Base-by-base conservation (phyloP, 2,329 filamentous ascomycete species). In the Cercospora sp. region DNA sequence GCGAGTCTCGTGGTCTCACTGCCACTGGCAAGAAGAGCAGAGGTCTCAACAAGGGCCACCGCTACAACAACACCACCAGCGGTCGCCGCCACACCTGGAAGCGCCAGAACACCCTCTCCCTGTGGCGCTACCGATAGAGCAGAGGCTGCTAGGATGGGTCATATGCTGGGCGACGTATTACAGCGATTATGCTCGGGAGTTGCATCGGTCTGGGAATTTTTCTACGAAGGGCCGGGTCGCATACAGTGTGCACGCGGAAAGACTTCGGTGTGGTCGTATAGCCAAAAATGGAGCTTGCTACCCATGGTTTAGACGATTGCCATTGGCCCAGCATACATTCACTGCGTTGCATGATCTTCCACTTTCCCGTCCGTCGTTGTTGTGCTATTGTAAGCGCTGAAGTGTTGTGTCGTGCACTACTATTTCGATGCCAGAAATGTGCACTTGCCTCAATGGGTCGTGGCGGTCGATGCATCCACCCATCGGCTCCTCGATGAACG, bases 51-150 rank as follows among this genome's bases (percentile, higher is more conserved):
- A 97, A 97, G 90, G 95, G 95, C 79, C 94, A 98, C 87, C 89
- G 91, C 81, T 99, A 92, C 93, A 97, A 94, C 93, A 97, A 99
- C 89, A 99, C 95, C 84, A 88, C 87, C 78, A 92, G 93, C 79
- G 95, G 95, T 81, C 90, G 95, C 85, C 94, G 96, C 89, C 97
- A 99, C 93, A 99, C 94, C 83, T 99, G 95, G 96, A 97, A 97
- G 92, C 90, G 92, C 83, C 93, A 97, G 89, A 99, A 99, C 91
- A 99, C 94, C 84, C 90, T 97, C 83, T 96, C 92, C 80, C 92
- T 97, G 83, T 97, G 94, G 94, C 90, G 94, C 85, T 97, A 97
- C 92, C 90, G 94, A 86, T 97, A 92, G 86, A 75, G 63, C 72
- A 55, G 36, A 64, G 45, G 61, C 60, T 69, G 67, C 67, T 55